Conservation (phyloP, 805 yeast species). For the Saccharomycopsis amapae region DNA sequence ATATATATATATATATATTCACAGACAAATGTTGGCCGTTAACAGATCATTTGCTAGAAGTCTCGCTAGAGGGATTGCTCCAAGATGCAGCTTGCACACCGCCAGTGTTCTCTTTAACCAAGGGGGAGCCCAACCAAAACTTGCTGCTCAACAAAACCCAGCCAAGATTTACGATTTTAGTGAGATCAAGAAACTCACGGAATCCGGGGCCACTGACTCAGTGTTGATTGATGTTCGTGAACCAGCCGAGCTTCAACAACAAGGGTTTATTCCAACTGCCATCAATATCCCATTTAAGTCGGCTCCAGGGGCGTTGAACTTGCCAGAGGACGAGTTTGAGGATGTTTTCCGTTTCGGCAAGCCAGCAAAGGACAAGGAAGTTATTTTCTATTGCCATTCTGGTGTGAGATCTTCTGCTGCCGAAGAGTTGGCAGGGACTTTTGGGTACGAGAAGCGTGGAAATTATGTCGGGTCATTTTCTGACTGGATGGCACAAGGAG, state of each 20-base stretch:
- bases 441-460: conserved; percentile 78
- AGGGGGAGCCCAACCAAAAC: conserved; percentile 5
- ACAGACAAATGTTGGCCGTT: not conserved
- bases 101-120: not conserved
- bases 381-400: conserved; percentile 85
- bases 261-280: conserved; percentile 78
- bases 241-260: conserved; percentile 60
- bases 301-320: conserved; percentile 85
- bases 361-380: conserved; percentile 62
- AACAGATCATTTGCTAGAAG: conserved; percentile 6
- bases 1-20: no score
- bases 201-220: conserved; percentile 34
- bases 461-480: conserved; percentile 82
- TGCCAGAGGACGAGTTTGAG: conserved; percentile 70
- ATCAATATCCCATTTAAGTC: conserved; percentile 85
- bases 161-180: conserved; percentile 49
- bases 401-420: conserved; percentile 90
- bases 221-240: conserved; percentile 87
- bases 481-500: conserved; percentile 61
- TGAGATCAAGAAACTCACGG: conserved; percentile 43
- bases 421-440: conserved; percentile 84
- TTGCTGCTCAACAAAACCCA: conserved; percentile 6
- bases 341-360: conserved; percentile 76
- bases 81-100: no score
- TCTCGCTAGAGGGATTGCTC: no score